Conservation (phyloP, 1,284 basidiomycete species). For the Rhodotorula sp. region DNA sequence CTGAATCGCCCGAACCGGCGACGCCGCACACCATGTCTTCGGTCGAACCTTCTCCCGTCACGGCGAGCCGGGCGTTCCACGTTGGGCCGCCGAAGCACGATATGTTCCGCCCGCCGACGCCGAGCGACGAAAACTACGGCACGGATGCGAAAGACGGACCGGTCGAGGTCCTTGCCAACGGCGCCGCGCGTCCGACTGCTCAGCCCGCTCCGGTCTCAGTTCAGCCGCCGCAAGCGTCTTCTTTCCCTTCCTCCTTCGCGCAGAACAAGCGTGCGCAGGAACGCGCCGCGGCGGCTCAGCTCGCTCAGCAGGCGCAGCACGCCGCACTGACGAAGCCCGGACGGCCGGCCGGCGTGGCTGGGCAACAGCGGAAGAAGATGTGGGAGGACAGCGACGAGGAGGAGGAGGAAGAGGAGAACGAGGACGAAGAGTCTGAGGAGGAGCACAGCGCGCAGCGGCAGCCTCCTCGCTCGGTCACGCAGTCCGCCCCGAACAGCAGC, state of each 20-base stretch:
- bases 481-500: no score
- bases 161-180: no score
- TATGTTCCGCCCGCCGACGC: constrained; percentile 12
- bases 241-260: constrained; percentile 37
- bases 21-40: constrained; percentile 19
- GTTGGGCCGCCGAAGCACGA: constrained; percentile 27
- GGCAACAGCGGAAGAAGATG: constrained; percentile 32
- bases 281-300: constrained; percentile 38
- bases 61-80: constrained; percentile 1
- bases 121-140: constrained; percentile 25
- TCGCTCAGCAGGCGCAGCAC: constrained; percentile 38
- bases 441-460: constrained; percentile 6
- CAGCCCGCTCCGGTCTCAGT: neutral
- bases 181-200: neutral
- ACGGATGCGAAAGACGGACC: neutral
- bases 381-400: constrained; percentile 41
- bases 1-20: constrained; percentile 10
- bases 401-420: constrained; percentile 37
- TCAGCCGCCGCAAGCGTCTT: neutral
- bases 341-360: constrained; percentile 12
- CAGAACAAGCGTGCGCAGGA: constrained; percentile 39
- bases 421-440: constrained; percentile 38
- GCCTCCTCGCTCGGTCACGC: neutral
- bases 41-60: constrained; percentile 19
- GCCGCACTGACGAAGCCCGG: constrained; percentile 35